Evolutionary conservation across 2,329 filamentous ascomycete species (phyloP).

Genomic region (Cladosporium sp.): DNA sequence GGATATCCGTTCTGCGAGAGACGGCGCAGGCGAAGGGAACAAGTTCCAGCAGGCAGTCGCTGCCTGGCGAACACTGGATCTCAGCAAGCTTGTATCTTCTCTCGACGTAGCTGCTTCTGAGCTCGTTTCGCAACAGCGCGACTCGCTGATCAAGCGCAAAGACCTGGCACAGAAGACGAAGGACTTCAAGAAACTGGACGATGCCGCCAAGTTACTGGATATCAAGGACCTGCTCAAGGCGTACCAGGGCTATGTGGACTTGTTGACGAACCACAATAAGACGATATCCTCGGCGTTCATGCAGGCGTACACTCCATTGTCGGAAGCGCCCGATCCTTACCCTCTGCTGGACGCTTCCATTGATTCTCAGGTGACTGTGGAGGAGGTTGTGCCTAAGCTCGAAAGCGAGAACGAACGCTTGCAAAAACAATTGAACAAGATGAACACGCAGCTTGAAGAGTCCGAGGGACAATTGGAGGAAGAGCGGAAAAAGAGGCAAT

Average conservation of each 20-base stretch:
- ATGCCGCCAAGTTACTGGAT: constrained; percentile 78
- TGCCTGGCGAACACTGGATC: constrained; percentile 90
- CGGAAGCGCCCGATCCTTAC: constrained; percentile 94
- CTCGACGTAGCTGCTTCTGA: constrained; percentile 94
- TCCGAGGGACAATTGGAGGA: constrained; percentile 74
- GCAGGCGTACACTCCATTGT: constrained; percentile 86
- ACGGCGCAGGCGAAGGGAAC: constrained; percentile 34
- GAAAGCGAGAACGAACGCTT: constrained; percentile 83
- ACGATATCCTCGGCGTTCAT: constrained; percentile 89
- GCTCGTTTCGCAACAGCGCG: constrained; percentile 86
- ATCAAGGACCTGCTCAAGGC: constrained; percentile 82
- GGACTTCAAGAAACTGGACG: constrained; percentile 91
- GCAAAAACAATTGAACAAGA: constrained; percentile 69
- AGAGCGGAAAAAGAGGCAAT: constrained; percentile 68
- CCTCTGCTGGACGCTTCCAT: constrained; percentile 93
- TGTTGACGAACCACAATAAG: constrained; percentile 93
- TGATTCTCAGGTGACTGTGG: constrained; percentile 84
- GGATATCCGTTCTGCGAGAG: constrained; percentile 14
- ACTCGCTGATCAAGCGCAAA: constrained; percentile 93
- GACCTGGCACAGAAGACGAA: constrained; percentile 99
- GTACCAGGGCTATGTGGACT: constrained; percentile 96
- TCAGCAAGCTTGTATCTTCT: constrained; percentile 75
- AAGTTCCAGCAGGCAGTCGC: constrained; percentile 96
- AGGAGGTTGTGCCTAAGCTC: constrained; percentile 87
- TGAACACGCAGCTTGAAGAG: constrained; percentile 79